Evolutionary conservation across 2,329 filamentous ascomycete genomes (phyloP), one percentile per base, ranked within the genome.

Genomic region (Cercospora brassicicola): DNA sequence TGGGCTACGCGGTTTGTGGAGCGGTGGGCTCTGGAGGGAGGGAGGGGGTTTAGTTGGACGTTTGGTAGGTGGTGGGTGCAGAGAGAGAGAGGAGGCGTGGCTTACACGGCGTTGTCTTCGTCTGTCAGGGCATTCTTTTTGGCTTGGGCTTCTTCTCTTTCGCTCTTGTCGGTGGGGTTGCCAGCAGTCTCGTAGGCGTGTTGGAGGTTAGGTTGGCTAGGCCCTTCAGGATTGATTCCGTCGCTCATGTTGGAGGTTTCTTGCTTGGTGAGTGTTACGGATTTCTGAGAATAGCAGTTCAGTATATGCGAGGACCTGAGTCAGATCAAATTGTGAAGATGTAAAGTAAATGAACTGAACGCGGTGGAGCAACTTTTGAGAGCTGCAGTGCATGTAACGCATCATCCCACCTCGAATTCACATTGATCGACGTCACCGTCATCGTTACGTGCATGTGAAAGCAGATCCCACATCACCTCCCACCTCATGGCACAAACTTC

Each of bases 111-210:
- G 62, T 70, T 67, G 42, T 70, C 65, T 7, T 69, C 67, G 70
- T 78, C 74, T 64, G 79, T 64, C 68, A 73, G 63, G n/a, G 80
- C 76, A 67, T 82, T 80, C 63, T 73, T 65, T 5, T 74, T 63
- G 4, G 81, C 73, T 60, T 77, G 70, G 1, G 68, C 57, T 45
- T 76, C 61, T 69, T 85, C 83, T 59, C 75, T 66, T 10, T 81
- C 81, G 67, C 79, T 78, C 66, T 82, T 80, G 26, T 77, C 72
- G n/a, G 76, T 80, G 36, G 82, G 79, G 73, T 85, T 85, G 70
- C 80, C 81, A 2, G 80, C 75, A 2, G 82, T 82, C 11, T 79
- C 79, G 79, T 85, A 85, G 63, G 80, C 82, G 72, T 82, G 77
- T 68, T 79, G 64, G 31, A 77, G 76, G 59, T 78, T 77, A 18